These are phyloP conservation scores for Halteria grandinella DNA, from an alignment of 73 alveolate species.

Conservation along the genomic window DNA sequence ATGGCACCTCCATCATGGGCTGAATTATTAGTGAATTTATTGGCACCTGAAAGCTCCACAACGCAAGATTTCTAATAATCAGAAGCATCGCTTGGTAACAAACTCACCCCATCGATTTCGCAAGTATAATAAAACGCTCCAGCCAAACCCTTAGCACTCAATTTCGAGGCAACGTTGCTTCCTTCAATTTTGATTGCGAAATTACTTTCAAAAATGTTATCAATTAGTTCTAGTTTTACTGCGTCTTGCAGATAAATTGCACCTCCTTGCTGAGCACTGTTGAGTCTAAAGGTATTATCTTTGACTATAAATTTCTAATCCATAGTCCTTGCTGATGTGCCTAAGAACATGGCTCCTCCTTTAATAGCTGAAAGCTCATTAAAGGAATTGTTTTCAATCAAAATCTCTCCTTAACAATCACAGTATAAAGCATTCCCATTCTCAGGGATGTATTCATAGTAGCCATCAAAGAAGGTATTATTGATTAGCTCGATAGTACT, in stretches of 20 bases:
- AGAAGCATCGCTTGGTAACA: background rate
- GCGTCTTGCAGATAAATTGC: conserved; percentile 17
- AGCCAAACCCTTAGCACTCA: conserved; percentile 23
- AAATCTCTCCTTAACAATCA: background rate
- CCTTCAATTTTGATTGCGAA: background rate
- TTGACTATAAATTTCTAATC: background rate
- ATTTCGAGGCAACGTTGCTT: background rate
- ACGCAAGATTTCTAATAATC: background rate
- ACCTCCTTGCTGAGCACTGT: conserved; percentile 32
- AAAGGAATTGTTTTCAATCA: background rate
- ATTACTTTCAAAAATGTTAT: background rate
- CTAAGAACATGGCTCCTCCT: conserved; percentile 30
- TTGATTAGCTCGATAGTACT: background rate
- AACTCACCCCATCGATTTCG: background rate
- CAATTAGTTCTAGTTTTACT: background rate
- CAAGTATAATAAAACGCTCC: conserved; percentile 39
- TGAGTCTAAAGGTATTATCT: background rate
- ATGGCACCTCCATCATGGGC: conserved; percentile 55
- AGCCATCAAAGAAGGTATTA: background rate
- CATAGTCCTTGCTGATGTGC: background rate
- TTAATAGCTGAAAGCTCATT: background rate
- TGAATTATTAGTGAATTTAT: background rate
- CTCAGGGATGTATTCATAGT: background rate
- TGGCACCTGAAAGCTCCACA: background rate
- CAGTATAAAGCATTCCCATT: conserved; percentile 2